Percentiles rank a stretch among this genome's conserved stretches.
These are phyloP conservation scores for Tulasnella sp. DNA, from an alignment of 768 basidiomycete species.

Conservation along the genomic window DNA sequence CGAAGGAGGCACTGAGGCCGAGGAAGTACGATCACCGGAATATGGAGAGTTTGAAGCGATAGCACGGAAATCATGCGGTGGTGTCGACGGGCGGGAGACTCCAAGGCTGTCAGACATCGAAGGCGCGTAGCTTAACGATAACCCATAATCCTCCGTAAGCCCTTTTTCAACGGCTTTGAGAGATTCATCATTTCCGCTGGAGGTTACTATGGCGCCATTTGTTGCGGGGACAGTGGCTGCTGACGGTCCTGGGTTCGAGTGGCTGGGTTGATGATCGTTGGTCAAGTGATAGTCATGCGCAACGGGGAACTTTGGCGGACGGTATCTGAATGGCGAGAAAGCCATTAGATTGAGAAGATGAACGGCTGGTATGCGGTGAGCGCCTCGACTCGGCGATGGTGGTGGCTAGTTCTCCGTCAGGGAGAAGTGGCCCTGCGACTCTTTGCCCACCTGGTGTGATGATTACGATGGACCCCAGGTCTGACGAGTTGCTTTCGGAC, in stretches of 20 bases:
- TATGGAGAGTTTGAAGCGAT: slow-evolving; percentile 12
- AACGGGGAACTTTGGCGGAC: slow-evolving; percentile 9
- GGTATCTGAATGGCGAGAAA: not conserved
- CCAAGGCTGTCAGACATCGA: slow-evolving; percentile 2
- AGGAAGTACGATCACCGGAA: not conserved
- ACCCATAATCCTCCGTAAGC: too few species aligned
- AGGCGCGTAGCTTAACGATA: slow-evolving; percentile 1
- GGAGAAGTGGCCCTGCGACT: not conserved
- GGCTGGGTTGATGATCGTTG: not conserved
- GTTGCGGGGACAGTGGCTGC: not conserved
- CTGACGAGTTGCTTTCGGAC: not conserved
- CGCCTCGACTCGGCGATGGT: not conserved
- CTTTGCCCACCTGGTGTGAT: not conserved
- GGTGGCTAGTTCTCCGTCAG: not conserved
- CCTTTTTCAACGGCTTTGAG: too few species aligned
- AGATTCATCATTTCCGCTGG: not conserved
- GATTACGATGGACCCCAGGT: not conserved
- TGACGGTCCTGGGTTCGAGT: not conserved
- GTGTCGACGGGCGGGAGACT: slow-evolving; percentile 14
- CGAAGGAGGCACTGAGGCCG: not conserved
- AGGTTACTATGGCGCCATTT: not conserved
- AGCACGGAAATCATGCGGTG: slow-evolving; percentile 15
- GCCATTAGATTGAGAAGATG: not conserved
- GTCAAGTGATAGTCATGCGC: not conserved
- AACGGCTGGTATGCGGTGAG: not conserved